Conservation (phyloP, 1,284 basidiomycete genomes). For the Ganoderma lingzhi region DNA sequence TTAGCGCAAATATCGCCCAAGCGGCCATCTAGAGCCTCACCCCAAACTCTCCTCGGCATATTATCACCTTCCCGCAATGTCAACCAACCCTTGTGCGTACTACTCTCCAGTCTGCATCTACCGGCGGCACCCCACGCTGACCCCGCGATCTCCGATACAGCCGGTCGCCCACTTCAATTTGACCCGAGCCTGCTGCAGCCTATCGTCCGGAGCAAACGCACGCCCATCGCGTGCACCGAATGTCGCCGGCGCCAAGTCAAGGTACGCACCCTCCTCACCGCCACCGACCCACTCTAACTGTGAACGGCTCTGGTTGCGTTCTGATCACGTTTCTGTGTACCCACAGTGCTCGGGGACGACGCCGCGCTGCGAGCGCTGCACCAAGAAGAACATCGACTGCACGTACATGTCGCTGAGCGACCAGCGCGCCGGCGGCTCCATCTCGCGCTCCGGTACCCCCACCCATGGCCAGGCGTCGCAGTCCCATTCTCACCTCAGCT, state of each 20-base stretch:
- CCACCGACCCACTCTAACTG: conserved; percentile 18
- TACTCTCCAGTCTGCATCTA: neutral
- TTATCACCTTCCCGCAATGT: conserved; percentile 12
- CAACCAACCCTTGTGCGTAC: conserved; percentile 21
- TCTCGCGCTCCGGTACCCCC: conserved; percentile 29
- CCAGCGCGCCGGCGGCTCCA: conserved; percentile 37
- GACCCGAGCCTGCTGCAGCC: conserved; percentile 37
- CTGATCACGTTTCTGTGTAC: neutral
- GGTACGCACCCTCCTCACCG: conserved; percentile 40
- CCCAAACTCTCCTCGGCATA: neutral
- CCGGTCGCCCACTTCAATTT: conserved; percentile 17
- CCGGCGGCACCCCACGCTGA: neutral
- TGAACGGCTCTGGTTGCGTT: neutral
- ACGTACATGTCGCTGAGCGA: conserved; percentile 43
- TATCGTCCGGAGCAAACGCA: conserved; percentile 48
- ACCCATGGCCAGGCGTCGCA: conserved; percentile 1
- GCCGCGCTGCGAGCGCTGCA: conserved; percentile 44
- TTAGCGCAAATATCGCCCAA: neutral
- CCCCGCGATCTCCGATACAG: neutral
- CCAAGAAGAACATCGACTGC: conserved; percentile 44
- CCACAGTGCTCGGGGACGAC: conserved; percentile 41
- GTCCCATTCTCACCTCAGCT: conserved; percentile 4
- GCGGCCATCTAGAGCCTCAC: neutral
- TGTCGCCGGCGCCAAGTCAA: conserved; percentile 64
- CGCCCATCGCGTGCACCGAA: conserved; percentile 57